Evolutionary conservation across 2,329 filamentous ascomycete species (phyloP).

Genomic region (Paraconiothyrium sp.): DNA sequence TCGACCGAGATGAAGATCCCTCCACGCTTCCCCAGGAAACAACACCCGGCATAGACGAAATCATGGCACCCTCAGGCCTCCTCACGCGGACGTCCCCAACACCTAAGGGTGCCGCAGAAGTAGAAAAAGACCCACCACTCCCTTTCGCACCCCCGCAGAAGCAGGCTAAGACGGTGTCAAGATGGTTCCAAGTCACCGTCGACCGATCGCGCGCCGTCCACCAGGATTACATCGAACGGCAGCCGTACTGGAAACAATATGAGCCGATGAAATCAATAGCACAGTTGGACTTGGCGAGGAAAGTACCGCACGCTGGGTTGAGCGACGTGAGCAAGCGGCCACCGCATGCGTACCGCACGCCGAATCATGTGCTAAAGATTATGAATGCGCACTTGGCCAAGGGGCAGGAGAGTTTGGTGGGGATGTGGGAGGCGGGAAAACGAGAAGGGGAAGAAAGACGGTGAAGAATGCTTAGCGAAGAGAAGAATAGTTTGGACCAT

Average conservation of each 20-base stretch:
- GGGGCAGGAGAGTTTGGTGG: constrained; percentile 43
- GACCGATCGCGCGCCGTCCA: constrained; percentile 52
- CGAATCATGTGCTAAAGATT: constrained; percentile 36
- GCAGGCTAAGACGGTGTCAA: constrained; percentile 32
- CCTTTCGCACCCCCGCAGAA: constrained; percentile 31
- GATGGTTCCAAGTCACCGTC: constrained; percentile 54
- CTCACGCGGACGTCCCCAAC: constrained; percentile 8
- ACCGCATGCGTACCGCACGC: constrained; percentile 46
- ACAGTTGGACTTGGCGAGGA: constrained; percentile 50
- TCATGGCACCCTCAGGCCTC: constrained; percentile 38
- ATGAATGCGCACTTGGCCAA: constrained; percentile 34
- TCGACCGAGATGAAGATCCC: constrained; percentile 18
- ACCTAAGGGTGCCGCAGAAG: constrained; percentile 10
- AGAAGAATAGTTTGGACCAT: neutral
- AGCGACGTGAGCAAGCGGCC: constrained; percentile 52
- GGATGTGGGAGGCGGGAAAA: constrained; percentile 33
- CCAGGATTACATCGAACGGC: constrained; percentile 52
- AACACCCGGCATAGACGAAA: constrained; percentile 38
- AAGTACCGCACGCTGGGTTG: constrained; percentile 53
- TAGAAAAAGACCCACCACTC: constrained; percentile 21
- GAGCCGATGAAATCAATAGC: constrained; percentile 41
- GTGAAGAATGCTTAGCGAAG: neutral
- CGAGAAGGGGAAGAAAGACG: neutral
- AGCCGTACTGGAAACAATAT: constrained; percentile 47
- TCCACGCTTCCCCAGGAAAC: constrained; percentile 10